Percentiles rank a stretch among this genome's conserved stretches.
Evolutionary conservation across 1,284 basidiomycete genomes (phyloP).

Genomic region (Moesziomyces sp.): DNA sequence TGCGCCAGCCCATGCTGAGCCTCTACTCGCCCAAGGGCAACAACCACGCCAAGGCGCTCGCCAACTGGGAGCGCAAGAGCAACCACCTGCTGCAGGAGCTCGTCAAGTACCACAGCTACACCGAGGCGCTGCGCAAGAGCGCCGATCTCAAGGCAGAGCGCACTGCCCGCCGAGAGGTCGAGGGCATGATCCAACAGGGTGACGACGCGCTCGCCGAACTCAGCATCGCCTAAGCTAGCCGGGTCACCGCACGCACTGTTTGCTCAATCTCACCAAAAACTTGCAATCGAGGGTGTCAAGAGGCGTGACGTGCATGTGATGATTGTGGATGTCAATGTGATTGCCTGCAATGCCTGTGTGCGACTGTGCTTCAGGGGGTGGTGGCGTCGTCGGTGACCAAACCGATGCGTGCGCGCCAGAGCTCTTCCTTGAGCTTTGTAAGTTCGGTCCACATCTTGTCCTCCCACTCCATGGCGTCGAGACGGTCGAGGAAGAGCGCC

Average conservation of each 20-base stretch:
- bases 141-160: conserved; percentile 40
- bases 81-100: conserved; percentile 89
- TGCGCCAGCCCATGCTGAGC: conserved; percentile 83
- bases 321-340: too few relatives aligned
- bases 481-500: conserved; percentile 27
- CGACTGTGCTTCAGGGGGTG: not conserved
- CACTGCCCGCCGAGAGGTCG: conserved; percentile 40
- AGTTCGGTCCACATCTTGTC: conserved; percentile 61
- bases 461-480: conserved; percentile 53
- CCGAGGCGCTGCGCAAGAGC: conserved; percentile 76
- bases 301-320: too few relatives aligned
- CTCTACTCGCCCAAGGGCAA: conserved; percentile 81
- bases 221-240: not conserved
- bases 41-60: conserved; percentile 79
- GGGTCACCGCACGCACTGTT: too few relatives aligned
- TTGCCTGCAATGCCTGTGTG: not conserved
- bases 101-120: conserved; percentile 95
- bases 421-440: conserved; percentile 57
- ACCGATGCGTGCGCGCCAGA: conserved; percentile 53
- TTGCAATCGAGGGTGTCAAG: too few relatives aligned
- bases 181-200: conserved; percentile 40
- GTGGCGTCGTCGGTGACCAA: conserved; percentile 22
- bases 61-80: conserved; percentile 92
- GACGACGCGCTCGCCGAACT: conserved; percentile 30
- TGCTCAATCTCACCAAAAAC: too few relatives aligned